Evolutionary conservation across 371 early-diverging fungal genomes (phyloP).

Genomic region (Mortierella sp.): DNA sequence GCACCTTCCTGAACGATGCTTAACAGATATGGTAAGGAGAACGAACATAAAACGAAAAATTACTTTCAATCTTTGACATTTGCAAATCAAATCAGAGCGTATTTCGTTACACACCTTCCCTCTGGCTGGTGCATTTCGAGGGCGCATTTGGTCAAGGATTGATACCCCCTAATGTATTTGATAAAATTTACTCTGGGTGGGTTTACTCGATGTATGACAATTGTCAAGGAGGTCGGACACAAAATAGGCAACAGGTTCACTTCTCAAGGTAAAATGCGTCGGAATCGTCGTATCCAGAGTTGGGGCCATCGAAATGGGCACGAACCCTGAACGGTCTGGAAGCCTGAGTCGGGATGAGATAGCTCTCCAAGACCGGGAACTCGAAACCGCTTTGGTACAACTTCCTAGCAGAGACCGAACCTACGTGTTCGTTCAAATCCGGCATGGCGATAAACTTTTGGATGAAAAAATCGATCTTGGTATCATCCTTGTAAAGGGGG

Average conservation of each 20-base stretch:
- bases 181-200: no score
- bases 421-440: background rate
- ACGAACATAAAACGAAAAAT: no score
- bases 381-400: conserved; percentile 10
- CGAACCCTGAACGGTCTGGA: conserved; percentile 10
- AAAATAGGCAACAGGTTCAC: background rate
- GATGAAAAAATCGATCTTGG: conserved; percentile 12
- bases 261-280: conserved; percentile 1
- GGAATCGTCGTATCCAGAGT: conserved; percentile 16
- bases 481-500: conserved; percentile 13
- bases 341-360: conserved; percentile 11
- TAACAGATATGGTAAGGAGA: no score
- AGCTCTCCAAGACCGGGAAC: conserved; percentile 1
- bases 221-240: background rate
- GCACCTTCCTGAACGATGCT: no score
- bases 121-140: no score
- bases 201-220: background rate
- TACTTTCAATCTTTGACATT: no score
- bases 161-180: no score
- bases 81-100: no score
- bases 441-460: conserved; percentile 12
- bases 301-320: conserved; percentile 11
- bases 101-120: no score
- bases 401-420: background rate
- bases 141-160: no score